Evolutionary conservation across 352 stramenopile genomes (phyloP).

Genomic region (Blastocystis sp.): DNA sequence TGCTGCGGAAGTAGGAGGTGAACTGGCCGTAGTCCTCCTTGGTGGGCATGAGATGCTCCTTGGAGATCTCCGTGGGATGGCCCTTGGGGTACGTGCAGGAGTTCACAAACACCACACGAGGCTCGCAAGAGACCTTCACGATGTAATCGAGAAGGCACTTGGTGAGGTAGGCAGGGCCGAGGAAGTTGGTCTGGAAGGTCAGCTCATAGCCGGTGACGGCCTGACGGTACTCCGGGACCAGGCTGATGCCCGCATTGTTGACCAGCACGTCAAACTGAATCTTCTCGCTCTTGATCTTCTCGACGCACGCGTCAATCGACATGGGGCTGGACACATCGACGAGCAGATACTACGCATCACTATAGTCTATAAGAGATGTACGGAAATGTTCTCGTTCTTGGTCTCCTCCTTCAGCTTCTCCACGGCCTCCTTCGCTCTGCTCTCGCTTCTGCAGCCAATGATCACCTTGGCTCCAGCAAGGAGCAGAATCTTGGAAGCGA

Average conservation of each 20-base stretch:
- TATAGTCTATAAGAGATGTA: neutral
- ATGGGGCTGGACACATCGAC: slow-evolving; percentile 28
- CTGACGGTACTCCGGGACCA: slow-evolving; percentile 30
- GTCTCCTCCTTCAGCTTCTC: slow-evolving; percentile 25
- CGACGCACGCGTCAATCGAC: slow-evolving; percentile 37
- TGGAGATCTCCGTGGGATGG: neutral
- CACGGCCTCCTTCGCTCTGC: neutral
- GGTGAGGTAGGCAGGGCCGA: slow-evolving; percentile 24
- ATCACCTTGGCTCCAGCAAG: slow-evolving; percentile 21
- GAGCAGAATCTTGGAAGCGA: slow-evolving; percentile 28
- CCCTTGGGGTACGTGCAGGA: slow-evolving; percentile 36
- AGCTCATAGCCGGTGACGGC: slow-evolving; percentile 32
- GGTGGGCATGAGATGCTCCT: neutral
- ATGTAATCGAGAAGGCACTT: neutral
- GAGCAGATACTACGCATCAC: slow-evolving; percentile 27
- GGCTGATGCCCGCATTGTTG: slow-evolving; percentile 47
- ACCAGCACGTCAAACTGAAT: slow-evolving; percentile 54
- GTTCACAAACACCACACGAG: slow-evolving; percentile 34
- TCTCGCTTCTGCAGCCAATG: slow-evolving; percentile 35
- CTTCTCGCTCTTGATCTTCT: slow-evolving; percentile 4
- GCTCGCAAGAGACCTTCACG: neutral
- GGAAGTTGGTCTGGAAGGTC: slow-evolving; percentile 63
- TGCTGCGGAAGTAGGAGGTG: slow-evolving; percentile 35
- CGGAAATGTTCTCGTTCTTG: slow-evolving; percentile 23
- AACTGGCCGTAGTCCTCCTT: slow-evolving; percentile 9